Conservation (phyloP, 2,329 filamentous ascomycete genomes). For the Arthrobotrys musiformis region DNA sequence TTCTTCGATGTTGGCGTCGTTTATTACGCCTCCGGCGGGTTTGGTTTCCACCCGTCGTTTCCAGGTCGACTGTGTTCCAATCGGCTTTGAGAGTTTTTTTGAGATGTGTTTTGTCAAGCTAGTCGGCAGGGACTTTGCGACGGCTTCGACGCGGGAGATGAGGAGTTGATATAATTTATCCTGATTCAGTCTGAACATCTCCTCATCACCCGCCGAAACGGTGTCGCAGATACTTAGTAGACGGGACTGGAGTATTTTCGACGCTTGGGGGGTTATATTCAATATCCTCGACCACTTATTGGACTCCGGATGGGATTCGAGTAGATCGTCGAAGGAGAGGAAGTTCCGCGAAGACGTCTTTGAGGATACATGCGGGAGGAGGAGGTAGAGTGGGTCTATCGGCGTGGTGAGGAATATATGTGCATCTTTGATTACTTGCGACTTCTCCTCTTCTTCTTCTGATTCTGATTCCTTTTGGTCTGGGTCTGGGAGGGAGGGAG, state of each 20-base stretch:
- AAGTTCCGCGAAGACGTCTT: conserved; percentile 61
- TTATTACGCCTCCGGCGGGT: conserved; percentile 1
- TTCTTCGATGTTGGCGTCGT: conserved; percentile 43
- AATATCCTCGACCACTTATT: conserved; percentile 63
- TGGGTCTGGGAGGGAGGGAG: conserved; percentile 1
- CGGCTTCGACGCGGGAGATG: conserved; percentile 44
- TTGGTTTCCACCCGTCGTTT: conserved; percentile 15
- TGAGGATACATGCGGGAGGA: conserved; percentile 76
- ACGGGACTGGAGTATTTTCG: conserved; percentile 70
- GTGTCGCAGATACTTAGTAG: conserved; percentile 80
- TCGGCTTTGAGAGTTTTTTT: conserved; percentile 59
- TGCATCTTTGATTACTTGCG: conserved; percentile 72
- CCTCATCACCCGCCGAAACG: conserved; percentile 78
- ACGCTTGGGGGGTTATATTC: too few relatives aligned
- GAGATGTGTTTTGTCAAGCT: conserved; percentile 34
- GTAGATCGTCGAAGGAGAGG: conserved; percentile 66
- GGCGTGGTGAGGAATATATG: conserved; percentile 85
- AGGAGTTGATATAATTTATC: conserved; percentile 70
- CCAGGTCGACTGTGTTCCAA: conserved; percentile 39
- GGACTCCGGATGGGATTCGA: conserved; percentile 65
- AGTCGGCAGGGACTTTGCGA: conserved; percentile 34
- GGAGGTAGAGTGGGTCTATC: conserved; percentile 83
- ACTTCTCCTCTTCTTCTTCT: conserved; percentile 50
- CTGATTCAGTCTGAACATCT: conserved; percentile 82
- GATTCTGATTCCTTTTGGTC: conserved; percentile 38